Evolutionary conservation across 371 early-diverging fungal genomes (phyloP).

Genomic region (Apophysomyces trapeziformis): DNA sequence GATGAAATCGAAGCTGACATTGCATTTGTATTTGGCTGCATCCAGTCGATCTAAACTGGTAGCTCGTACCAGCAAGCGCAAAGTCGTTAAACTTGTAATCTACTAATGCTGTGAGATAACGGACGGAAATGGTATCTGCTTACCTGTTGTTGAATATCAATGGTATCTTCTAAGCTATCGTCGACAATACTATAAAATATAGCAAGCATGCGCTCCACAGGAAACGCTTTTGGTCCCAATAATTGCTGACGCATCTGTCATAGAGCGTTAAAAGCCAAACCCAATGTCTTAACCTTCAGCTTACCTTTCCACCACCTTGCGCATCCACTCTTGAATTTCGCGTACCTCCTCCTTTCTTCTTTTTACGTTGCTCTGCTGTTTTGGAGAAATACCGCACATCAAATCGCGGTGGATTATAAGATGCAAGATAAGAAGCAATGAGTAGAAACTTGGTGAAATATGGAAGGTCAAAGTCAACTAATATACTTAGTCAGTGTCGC

Average conservation of each 20-base stretch:
- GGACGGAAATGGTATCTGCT: not conserved
- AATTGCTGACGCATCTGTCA: conserved; percentile 80
- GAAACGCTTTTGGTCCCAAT: conserved; percentile 88
- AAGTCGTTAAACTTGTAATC: conserved; percentile 78
- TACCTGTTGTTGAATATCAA: conserved; percentile 83
- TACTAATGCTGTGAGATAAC: conserved; percentile 26
- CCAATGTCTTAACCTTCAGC: not conserved
- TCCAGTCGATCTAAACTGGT: conserved; percentile 78
- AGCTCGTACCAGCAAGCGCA: conserved; percentile 72
- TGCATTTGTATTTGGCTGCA: conserved; percentile 82
- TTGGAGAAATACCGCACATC: conserved; percentile 87
- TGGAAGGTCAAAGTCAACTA: conserved; percentile 69
- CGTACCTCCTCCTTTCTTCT: conserved; percentile 54
- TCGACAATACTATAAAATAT: conserved; percentile 91
- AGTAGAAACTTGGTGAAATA: conserved; percentile 84
- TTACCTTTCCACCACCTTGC: conserved; percentile 49
- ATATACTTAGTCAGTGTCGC: not conserved
- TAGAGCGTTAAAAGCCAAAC: not conserved
- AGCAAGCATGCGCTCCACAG: conserved; percentile 92
- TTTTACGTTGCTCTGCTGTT: conserved; percentile 54
- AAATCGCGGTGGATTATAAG: conserved; percentile 88
- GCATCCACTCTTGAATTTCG: conserved; percentile 45
- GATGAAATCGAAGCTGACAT: conserved; percentile 81
- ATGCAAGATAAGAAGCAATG: conserved; percentile 88
- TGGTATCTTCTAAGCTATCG: conserved; percentile 68